Evolutionary conservation across 768 basidiomycete species (phyloP).

Genomic region (Pholiota conissans): DNA sequence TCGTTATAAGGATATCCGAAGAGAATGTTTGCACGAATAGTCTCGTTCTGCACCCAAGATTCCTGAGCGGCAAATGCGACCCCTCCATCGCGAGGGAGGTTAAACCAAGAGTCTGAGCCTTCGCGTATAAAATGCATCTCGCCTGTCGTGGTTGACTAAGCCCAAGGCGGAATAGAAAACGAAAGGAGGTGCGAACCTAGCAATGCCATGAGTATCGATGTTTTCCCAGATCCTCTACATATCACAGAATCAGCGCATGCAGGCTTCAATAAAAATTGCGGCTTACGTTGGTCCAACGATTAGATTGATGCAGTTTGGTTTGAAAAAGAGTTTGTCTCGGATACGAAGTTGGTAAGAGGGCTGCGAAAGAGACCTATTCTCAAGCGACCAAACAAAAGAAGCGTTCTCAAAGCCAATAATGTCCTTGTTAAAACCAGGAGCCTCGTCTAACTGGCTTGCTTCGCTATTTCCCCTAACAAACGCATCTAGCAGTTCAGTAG

Average conservation of each 20-base stretch:
- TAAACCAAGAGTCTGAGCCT: conserved; percentile 58
- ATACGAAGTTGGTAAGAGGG: conserved; percentile 51
- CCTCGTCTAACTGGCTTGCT: background rate
- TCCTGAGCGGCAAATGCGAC: conserved; percentile 81
- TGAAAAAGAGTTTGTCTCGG: conserved; percentile 56
- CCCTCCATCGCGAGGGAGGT: conserved; percentile 63
- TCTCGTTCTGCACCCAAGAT: conserved; percentile 81
- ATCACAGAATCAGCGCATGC: background rate
- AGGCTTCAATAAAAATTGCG: background rate
- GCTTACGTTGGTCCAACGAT: conserved; percentile 54
- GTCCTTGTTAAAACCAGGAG: conserved; percentile 12
- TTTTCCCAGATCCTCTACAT: conserved; percentile 51
- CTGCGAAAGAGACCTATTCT: conserved; percentile 30
- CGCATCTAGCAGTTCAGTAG: conserved; percentile 2
- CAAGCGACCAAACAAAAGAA: conserved; percentile 51
- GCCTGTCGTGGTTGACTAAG: conserved; percentile 26
- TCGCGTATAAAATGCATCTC: conserved; percentile 65
- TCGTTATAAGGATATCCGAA: conserved; percentile 78
- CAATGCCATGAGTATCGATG: conserved; percentile 62
- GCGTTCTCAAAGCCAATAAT: conserved; percentile 52
- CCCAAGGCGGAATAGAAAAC: background rate
- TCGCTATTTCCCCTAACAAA: conserved; percentile 10
- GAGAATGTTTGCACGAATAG: conserved; percentile 75
- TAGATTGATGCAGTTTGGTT: conserved; percentile 50
- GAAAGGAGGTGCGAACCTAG: conserved; percentile 33